Evolutionary conservation across 495 filamentous ascomycete species (phyloP), one percentile per base, ranked within the genome.

Genomic region (Penicillium alfredii): DNA sequence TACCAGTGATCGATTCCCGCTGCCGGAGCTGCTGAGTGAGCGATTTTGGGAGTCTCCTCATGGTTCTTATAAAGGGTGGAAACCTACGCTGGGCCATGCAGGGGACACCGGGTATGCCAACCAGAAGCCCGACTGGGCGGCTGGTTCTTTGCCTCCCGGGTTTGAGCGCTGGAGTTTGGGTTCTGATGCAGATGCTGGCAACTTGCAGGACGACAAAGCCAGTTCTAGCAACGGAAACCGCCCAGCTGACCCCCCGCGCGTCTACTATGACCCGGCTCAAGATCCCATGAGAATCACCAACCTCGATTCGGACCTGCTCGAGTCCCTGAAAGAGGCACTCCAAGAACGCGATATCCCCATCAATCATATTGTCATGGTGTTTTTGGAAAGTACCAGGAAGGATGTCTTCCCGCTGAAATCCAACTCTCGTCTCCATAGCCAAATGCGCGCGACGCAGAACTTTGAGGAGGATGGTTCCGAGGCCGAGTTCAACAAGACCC

Each of bases 251-350:
- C n/a, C 23, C 11, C 3, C 5, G 23, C 23, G 23, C 23, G 11
- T 9, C 30, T 38, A 16, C 12, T 64, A 64, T 22, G 44, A 61
- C 19, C 51, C 59, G 3, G 44, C 45, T 0, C 25, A 42, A 2
- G 61, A 65, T 45, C 61, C 61, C 1, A 32, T 65, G 14, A 45
- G 49, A 14, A 55, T 65, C 22, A 51, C 52, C 9, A 65, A 65
- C 25, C 33, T 65, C 17, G 50, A 63, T 23, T 36, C 42, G 1
- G 36, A 47, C 1, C 13, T 65, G 1, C 31, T 65, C 2, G 39
- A 35, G 10, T 38, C 51, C 11, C 26, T 60, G 6, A 13, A 37
- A 11, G 31, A 53, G 18, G 43, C 46, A 6, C 32, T 63, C 8
- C 47, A 50, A 13, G 43, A 53, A 12, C 35, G 38, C 7, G 33